A percentile compares a stretch with the other conserved stretches of the same genome.
Evolutionary conservation across 2,329 filamentous ascomycete species (phyloP).

Genomic region (Ilyonectria destructans): DNA sequence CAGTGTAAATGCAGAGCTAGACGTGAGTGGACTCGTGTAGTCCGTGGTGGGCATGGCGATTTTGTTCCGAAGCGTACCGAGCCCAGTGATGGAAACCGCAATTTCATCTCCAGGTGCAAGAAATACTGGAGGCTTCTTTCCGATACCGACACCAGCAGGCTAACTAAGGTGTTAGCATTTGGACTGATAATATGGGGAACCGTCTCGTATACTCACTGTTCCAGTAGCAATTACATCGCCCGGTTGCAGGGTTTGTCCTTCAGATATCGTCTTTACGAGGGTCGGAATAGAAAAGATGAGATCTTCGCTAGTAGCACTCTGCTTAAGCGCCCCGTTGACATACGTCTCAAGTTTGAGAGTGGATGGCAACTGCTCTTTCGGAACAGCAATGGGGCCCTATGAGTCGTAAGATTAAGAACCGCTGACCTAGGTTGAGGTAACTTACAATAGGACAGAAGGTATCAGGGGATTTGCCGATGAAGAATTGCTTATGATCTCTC

Average conservation of each 20-base stretch:
- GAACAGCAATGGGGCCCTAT: conserved; percentile 67
- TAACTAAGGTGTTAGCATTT: not conserved
- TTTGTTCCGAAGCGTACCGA: conserved; percentile 39
- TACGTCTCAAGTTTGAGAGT: conserved; percentile 60
- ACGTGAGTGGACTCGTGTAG: conserved; percentile 3
- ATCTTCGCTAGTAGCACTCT: conserved; percentile 61
- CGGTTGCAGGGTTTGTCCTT: conserved; percentile 60
- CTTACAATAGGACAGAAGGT: conserved; percentile 70
- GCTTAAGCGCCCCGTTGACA: conserved; percentile 64
- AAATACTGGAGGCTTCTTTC: conserved; percentile 57
- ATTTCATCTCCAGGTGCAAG: conserved; percentile 60
- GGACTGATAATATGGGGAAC: not conserved
- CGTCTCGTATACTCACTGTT: conserved; percentile 48
- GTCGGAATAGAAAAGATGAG: conserved; percentile 63
- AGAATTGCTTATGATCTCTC: conserved; percentile 73
- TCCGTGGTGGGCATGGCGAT: conserved; percentile 24
- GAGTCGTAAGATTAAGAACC: not conserved
- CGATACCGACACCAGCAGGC: conserved; percentile 65
- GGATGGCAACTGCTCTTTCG: conserved; percentile 60
- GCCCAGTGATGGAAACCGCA: conserved; percentile 51
- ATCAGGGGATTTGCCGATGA: conserved; percentile 70
- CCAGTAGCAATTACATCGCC: conserved; percentile 65
- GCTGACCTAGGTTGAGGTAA: not conserved
- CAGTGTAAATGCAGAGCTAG: conserved; percentile 22
- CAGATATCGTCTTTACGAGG: conserved; percentile 60